Base-by-base conservation (phyloP, 2,329 filamentous ascomycete species). In the Paramyrothecium sp. region DNA sequence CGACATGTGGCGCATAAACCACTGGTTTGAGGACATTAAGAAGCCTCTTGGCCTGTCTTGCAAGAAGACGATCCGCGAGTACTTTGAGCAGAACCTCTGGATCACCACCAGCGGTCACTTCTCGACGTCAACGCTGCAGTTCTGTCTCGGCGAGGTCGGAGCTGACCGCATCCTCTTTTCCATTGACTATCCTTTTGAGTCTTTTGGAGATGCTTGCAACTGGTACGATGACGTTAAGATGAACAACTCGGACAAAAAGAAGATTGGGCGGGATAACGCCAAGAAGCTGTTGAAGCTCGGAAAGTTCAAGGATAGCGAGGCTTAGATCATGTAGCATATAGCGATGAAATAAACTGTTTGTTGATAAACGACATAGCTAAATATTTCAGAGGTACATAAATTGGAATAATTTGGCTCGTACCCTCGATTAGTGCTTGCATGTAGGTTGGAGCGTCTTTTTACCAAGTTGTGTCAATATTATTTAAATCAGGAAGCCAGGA, bases 51-150 rank as follows among this genome's bases (percentile, higher is more conserved):
- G 75, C 3, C 66, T 78, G 7, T 64, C 67, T 11, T 82, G 79
- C 70, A 77, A 83, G 70, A 76, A 77, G 69, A 77, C 75, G 0
- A 75, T 79, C 61, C 73, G 73, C 20, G 75, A 84, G 19, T 85
- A 85, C 67, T 85, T 85, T 67, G 73, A 72, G 21, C 61, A 76
- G 44, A 85, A 85, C 65, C 71, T 85, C 56, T 85, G 79, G 79
- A 78, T 85, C 61, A 85, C 83, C 3, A 85, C 82, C 1, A 78
- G 74, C 56, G 83, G 82, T 0, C 79, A 85, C 64, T 85, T 85
- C 62, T 83, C 78, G 0, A 83, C 81, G 0, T 68, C 76, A 1
- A 81, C 80, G 1, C 67, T 85, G 49, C 72, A 82, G 59, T 84
- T 76, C 54, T 78, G 77, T 50, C 71, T 81, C 20, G 71, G 73